Percentiles rank a stretch among this genome's conserved stretches.
phyloP scores from a whole-genome alignment of 768 basidiomycete species.

The Lepiota venenata region DNA sequence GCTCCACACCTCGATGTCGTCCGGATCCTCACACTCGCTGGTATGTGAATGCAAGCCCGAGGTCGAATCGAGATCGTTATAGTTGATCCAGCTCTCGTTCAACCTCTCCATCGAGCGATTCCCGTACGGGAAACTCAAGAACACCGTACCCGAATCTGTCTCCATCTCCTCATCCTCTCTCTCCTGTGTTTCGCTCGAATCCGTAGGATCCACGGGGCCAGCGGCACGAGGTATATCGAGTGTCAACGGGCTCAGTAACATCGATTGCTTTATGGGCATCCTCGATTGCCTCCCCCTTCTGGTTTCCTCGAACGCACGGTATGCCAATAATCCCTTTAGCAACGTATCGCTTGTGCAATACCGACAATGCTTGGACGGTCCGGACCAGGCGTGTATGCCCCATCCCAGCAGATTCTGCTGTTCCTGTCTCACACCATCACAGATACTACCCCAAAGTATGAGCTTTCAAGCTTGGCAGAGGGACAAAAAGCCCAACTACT shows the following conservation, averaged over 20 bases:
- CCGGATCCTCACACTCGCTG: background rate
- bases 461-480: background rate
- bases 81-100: constrained; percentile 5
- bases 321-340: background rate
- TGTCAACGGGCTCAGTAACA: background rate
- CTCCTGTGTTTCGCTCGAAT: background rate
- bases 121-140: constrained; percentile 11
- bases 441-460: background rate
- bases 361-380: constrained; percentile 5
- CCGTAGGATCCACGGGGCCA: background rate
- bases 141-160: background rate
- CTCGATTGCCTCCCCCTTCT: background rate
- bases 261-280: background rate
- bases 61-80: constrained; percentile 3
- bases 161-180: background rate
- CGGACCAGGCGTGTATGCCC: constrained; percentile 9
- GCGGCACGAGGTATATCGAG: background rate
- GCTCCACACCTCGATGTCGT: background rate
- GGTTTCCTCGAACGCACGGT: constrained; percentile 5
- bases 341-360: constrained; percentile 2
- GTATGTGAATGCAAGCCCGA: background rate
- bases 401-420: constrained; percentile 5
- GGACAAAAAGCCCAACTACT: background rate
- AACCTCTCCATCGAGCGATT: background rate
- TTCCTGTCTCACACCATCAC: constrained; percentile 6